These are phyloP conservation scores for Botryotinia calthae DNA, from an alignment of 2,329 filamentous ascomycete genomes.

Conservation along the genomic window DNA sequence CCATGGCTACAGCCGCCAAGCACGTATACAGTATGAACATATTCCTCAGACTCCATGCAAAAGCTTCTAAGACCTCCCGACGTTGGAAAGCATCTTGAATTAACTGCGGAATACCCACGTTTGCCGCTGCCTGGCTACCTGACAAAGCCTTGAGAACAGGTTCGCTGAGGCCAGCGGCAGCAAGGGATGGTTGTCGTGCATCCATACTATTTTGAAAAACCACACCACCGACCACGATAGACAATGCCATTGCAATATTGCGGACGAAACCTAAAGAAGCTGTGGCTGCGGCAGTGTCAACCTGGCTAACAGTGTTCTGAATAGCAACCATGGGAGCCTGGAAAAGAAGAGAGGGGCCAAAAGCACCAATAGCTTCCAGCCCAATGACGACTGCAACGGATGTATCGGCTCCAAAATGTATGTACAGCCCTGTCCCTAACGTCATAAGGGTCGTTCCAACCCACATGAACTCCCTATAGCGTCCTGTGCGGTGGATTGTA, in stretches of 20 bases:
- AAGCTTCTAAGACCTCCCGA: conserved; percentile 25
- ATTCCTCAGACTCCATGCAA: conserved; percentile 29
- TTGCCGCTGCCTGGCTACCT: conserved; percentile 29
- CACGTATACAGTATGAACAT: conserved; percentile 33
- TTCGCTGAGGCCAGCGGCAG: conserved; percentile 21
- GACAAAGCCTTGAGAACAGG: conserved; percentile 39
- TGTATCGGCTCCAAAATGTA: conserved; percentile 41
- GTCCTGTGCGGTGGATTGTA: conserved; percentile 57
- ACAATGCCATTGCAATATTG: conserved; percentile 44
- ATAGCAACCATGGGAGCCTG: conserved; percentile 55
- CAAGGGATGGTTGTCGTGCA: conserved; percentile 29
- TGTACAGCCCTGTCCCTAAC: conserved; percentile 46
- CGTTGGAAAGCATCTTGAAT: conserved; percentile 35
- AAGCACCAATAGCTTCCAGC: conserved; percentile 49
- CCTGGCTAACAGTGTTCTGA: conserved; percentile 48
- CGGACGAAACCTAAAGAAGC: conserved; percentile 50
- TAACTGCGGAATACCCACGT: conserved; percentile 40
- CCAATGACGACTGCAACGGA: conserved; percentile 45
- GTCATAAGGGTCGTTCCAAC: conserved; percentile 44
- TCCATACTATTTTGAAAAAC: conserved; percentile 46
- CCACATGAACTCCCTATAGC: conserved; percentile 48
- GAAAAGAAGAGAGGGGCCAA: conserved; percentile 53
- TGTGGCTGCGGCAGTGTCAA: conserved; percentile 47
- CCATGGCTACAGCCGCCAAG: conserved; percentile 34
- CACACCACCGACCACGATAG: conserved; percentile 47